Conservation (phyloP, 179 eudicot genomes). For the Nepenthes alata region DNA sequence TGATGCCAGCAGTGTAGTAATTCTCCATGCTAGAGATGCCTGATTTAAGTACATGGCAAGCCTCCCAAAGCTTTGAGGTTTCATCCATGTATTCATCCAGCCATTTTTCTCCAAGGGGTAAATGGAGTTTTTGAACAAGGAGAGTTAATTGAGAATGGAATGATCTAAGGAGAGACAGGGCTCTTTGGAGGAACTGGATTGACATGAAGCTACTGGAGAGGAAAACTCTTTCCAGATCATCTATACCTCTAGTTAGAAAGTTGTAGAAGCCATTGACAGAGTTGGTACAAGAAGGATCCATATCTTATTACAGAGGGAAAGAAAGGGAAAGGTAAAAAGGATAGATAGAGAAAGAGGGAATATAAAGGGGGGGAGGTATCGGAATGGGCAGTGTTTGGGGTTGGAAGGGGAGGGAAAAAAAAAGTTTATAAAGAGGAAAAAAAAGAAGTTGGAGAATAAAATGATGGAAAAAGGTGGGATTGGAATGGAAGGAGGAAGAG, state of each 20-base stretch:
- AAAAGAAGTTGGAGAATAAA: too few relatives aligned
- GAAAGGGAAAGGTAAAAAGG: not conserved
- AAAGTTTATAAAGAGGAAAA: too few relatives aligned
- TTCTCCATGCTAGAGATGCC: constrained; percentile 65
- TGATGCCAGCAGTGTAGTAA: constrained; percentile 53
- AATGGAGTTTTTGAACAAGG: constrained; percentile 79
- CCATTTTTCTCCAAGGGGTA: constrained; percentile 90
- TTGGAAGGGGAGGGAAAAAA: too few relatives aligned
- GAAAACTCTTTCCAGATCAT: constrained; percentile 65
- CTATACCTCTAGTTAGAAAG: constrained; percentile 69
- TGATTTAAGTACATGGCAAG: constrained; percentile 60
- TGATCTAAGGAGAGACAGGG: constrained; percentile 66
- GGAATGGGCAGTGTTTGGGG: too few relatives aligned
- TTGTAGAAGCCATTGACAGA: constrained; percentile 85
- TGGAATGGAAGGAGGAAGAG: too few relatives aligned
- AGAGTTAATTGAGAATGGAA: constrained; percentile 66
- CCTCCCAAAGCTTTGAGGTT: constrained; percentile 83
- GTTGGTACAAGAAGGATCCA: constrained; percentile 59
- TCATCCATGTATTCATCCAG: constrained; percentile 97
- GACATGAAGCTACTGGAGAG: constrained; percentile 82
- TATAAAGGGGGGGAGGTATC: too few relatives aligned
- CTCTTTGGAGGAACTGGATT: constrained; percentile 68
- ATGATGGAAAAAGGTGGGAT: too few relatives aligned
- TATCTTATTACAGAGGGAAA: not conserved
- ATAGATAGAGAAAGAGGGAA: too few relatives aligned